A percentile compares a stretch with the other conserved stretches of the same genome.
These are phyloP conservation scores for Rutstroemia sp. DNA, from an alignment of 2,329 filamentous ascomycete species.

Conservation along the genomic window DNA sequence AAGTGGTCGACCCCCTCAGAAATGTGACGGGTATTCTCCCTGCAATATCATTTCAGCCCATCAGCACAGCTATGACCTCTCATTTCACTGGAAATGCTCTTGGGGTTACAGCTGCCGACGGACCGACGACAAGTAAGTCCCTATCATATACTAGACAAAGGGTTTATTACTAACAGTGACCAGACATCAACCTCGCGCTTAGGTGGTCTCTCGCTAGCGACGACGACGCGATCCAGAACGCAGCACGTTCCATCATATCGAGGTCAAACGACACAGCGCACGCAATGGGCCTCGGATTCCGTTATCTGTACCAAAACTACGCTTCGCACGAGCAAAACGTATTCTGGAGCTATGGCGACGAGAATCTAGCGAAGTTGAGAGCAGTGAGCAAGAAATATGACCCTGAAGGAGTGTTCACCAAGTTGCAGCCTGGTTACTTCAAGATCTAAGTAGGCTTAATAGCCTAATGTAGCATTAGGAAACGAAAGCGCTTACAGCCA, in stretches of 20 bases:
- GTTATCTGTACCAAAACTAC: slow-evolving; percentile 8
- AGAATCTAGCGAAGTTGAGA: not conserved
- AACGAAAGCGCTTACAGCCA: not conserved
- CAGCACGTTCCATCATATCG: not conserved
- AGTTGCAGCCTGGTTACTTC: not conserved
- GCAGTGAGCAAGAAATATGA: not conserved
- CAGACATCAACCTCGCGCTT: not conserved
- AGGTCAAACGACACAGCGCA: not conserved
- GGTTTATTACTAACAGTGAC: not conserved
- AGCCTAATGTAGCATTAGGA: not conserved
- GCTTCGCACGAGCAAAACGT: slow-evolving; percentile 1
- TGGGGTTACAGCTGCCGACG: slow-evolving; percentile 13
- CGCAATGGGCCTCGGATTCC: not conserved
- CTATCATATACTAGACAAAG: not conserved
- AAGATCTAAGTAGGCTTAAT: not conserved
- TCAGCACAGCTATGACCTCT: slow-evolving; percentile 14
- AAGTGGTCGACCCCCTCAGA: slow-evolving; percentile 11
- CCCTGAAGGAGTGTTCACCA: not conserved
- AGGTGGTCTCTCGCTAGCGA: not conserved
- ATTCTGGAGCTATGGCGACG: not conserved
- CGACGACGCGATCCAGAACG: not conserved
- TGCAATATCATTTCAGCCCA: slow-evolving; percentile 16
- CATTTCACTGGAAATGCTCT: slow-evolving; percentile 20
- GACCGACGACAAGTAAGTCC: slow-evolving; percentile 10
- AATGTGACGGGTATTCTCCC: slow-evolving; percentile 14